These are phyloP conservation scores for Sclerotiophoma versabilis DNA, from an alignment of 2,329 filamentous ascomycete genomes.

Conservation along the genomic window DNA sequence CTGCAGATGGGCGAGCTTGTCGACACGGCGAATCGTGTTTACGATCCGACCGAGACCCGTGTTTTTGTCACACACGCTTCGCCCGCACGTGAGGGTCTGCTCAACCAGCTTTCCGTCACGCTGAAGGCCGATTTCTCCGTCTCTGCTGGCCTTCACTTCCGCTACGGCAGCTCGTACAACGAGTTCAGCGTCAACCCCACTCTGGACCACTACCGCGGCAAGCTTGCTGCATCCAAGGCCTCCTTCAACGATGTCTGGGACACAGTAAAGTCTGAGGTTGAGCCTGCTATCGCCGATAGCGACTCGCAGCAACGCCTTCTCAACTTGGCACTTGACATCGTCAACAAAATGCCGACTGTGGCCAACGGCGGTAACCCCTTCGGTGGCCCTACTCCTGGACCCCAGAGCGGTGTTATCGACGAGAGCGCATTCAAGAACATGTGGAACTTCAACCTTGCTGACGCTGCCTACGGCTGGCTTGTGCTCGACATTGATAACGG, in stretches of 20 bases:
- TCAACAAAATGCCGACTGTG: slow-evolving; percentile 97
- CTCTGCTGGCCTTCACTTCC: slow-evolving; percentile 96
- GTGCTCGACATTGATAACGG: slow-evolving; percentile 95
- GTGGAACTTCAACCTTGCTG: slow-evolving; percentile 99
- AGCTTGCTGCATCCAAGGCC: slow-evolving; percentile 95
- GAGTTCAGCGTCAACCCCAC: slow-evolving; percentile 99
- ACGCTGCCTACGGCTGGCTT: slow-evolving; percentile 95
- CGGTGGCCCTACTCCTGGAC: slow-evolving; percentile 80
- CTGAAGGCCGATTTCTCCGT: slow-evolving; percentile 98
- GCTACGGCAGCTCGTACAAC: slow-evolving; percentile 99
- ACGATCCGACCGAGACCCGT: slow-evolving; percentile 96
- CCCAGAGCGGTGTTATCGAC: slow-evolving; percentile 85
- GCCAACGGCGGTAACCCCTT: slow-evolving; percentile 97
- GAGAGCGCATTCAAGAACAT: slow-evolving; percentile 99
- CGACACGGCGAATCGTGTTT: slow-evolving; percentile 96
- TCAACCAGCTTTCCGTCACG: slow-evolving; percentile 97
- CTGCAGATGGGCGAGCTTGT: slow-evolving; percentile 98
- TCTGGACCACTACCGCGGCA: slow-evolving; percentile 96
- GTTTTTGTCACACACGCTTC: slow-evolving; percentile 97
- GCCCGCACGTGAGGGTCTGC: slow-evolving; percentile 90
- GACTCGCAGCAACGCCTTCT: slow-evolving; percentile 92
- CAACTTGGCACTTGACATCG: slow-evolving; percentile 87
- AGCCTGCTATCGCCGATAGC: slow-evolving; percentile 91
- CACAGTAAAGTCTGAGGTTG: slow-evolving; percentile 94
- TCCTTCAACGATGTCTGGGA: slow-evolving; percentile 99